These are phyloP conservation scores for Fusarium liriodendri DNA, from an alignment of 2,329 filamentous ascomycete genomes.

Conservation along the genomic window DNA sequence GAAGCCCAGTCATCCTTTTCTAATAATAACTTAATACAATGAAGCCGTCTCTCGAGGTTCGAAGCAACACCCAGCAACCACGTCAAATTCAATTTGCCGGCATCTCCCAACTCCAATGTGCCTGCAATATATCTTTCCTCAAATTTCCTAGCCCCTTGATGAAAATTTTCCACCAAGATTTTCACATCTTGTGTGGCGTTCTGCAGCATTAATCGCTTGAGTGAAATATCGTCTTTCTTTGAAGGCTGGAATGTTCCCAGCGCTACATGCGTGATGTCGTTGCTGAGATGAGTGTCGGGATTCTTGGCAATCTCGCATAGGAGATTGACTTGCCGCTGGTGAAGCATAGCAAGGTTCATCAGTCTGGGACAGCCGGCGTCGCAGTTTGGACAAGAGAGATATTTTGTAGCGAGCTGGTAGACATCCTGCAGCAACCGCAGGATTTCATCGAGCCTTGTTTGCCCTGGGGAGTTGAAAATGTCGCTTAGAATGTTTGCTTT, in stretches of 20 bases:
- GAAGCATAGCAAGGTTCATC: slow-evolving; percentile 16
- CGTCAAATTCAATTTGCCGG: slow-evolving; percentile 11
- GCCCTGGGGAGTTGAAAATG: not conserved
- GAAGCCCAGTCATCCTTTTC: slow-evolving; percentile 6
- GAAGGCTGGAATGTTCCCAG: not conserved
- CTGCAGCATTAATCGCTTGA: slow-evolving; percentile 10
- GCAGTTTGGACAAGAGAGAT: slow-evolving; percentile 4
- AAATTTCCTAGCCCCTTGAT: not conserved
- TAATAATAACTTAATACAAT: not conserved
- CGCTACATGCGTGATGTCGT: accelerated
- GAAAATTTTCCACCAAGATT: not conserved
- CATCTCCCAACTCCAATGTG: slow-evolving; percentile 1
- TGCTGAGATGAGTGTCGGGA: not conserved
- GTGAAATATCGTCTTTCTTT: not conserved
- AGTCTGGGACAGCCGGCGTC: slow-evolving; percentile 10
- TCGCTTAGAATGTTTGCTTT: not conserved
- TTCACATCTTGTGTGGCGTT: not conserved
- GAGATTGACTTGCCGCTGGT: slow-evolving; percentile 5
- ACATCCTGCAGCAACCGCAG: not conserved
- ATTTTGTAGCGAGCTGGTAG: not conserved
- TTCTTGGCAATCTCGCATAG: slow-evolving; percentile 4
- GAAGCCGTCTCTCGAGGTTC: not conserved
- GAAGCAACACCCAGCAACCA: not conserved
- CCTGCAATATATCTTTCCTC: not conserved
- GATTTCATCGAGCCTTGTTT: not conserved